Evolutionary conservation across 169 alveolate species (phyloP).

Genomic region (Eimeria acervulina): DNA sequence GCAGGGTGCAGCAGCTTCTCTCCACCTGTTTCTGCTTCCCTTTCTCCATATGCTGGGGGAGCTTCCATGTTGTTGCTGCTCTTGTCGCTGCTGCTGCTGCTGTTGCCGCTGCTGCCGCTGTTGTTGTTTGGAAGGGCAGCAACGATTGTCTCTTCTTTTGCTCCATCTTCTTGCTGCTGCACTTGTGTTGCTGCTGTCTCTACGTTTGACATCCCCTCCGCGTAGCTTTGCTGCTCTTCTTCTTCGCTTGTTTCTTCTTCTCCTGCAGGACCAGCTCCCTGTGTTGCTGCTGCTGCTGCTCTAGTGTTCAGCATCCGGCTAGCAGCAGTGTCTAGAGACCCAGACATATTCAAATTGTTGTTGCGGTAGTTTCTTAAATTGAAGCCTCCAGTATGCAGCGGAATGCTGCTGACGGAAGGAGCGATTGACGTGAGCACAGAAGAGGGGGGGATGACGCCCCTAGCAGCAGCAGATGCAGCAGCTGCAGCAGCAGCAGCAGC

Average conservation of each 20-base stretch:
- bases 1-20: too few relatives aligned
- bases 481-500: too few relatives aligned
- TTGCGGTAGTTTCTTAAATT: neutral
- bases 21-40: too few relatives aligned
- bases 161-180: neutral
- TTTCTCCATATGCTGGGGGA: too few relatives aligned
- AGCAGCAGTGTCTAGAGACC: neutral
- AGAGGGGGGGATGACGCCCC: constrained; percentile 5
- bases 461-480: too few relatives aligned
- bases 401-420: neutral
- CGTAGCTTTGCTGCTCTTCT: neutral
- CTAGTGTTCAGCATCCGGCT: neutral
- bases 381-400: neutral
- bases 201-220: too few relatives aligned
- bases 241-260: neutral
- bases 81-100: too few relatives aligned
- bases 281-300: neutral
- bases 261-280: neutral
- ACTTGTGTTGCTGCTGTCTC: neutral
- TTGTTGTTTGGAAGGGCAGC: neutral
- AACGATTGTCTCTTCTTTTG: neutral
- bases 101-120: neutral
- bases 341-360: neutral
- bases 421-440: neutral
- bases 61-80: neutral